These are phyloP conservation scores for Glaciozyma antarctica DNA, from an alignment of 768 basidiomycete species.

Conservation along the genomic window DNA sequence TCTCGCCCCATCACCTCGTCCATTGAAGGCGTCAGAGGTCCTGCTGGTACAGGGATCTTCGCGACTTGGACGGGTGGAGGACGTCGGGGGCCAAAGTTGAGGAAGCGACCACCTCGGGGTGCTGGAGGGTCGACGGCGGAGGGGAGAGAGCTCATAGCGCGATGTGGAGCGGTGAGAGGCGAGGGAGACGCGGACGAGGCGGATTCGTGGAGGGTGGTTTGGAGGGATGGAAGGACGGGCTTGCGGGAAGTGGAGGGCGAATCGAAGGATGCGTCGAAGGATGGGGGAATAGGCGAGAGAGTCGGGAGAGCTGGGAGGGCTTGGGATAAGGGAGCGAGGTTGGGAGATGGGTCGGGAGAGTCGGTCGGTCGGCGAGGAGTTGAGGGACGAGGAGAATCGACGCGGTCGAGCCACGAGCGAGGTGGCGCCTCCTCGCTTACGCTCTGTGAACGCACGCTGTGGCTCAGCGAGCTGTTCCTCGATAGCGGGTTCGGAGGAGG, in stretches of 20 bases:
- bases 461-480: conserved; percentile 11
- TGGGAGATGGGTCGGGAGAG: background rate
- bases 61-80: background rate
- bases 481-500: conserved; percentile 26
- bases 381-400: background rate
- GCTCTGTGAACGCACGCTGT: too few relatives aligned
- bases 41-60: background rate
- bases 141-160: background rate
- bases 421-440: background rate
- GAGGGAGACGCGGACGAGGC: background rate
- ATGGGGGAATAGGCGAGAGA: background rate
- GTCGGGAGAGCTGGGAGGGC: background rate
- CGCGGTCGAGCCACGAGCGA: conserved; percentile 8
- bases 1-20: background rate
- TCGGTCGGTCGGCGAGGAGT: background rate
- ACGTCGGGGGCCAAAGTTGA: background rate
- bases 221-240: conserved; percentile 5
- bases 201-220: background rate
- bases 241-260: background rate
- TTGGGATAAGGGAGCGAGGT: background rate
- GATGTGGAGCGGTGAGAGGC: background rate
- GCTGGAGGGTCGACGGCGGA: background rate
- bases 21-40: background rate
- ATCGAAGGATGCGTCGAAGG: background rate
- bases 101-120: background rate